phyloP scores from a whole-genome alignment of 2,329 filamentous ascomycete genomes.

The Ilyonectria destructans region DNA sequence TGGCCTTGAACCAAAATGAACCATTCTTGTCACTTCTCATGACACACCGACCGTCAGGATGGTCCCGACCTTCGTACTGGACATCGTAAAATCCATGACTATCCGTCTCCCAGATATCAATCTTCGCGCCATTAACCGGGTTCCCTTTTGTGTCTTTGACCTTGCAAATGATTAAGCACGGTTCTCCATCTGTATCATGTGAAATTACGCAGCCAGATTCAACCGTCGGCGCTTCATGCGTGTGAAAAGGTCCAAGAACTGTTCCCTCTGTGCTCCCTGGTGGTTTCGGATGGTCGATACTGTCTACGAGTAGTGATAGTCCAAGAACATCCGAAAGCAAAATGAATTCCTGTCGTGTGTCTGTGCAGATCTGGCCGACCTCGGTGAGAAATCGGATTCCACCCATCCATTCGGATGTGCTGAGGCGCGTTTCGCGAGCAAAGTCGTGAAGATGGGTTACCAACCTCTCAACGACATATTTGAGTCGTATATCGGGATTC shows the following conservation, averaged over 20 bases:
- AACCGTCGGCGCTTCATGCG: conserved; percentile 75
- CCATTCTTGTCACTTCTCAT: conserved; percentile 50
- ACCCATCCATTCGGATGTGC: conserved; percentile 81
- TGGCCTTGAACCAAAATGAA: conserved; percentile 83
- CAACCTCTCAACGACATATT: conserved; percentile 79
- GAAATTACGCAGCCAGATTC: conserved; percentile 72
- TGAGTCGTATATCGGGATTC: conserved; percentile 69
- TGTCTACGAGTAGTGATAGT: conserved; percentile 82
- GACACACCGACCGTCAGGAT: conserved; percentile 51
- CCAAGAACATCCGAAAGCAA: conserved; percentile 83
- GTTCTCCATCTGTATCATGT: conserved; percentile 76
- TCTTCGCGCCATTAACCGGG: conserved; percentile 74
- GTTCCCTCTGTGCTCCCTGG: conserved; percentile 79
- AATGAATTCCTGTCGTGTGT: conserved; percentile 80
- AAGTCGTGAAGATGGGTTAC: conserved; percentile 84
- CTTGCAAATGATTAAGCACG: conserved; percentile 78
- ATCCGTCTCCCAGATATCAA: conserved; percentile 88
- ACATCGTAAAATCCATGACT: conserved; percentile 83
- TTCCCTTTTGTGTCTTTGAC: conserved; percentile 74
- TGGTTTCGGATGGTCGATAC: conserved; percentile 84
- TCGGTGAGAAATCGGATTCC: conserved; percentile 78
- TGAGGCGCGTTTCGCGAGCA: conserved; percentile 81
- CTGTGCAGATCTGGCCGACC: conserved; percentile 78
- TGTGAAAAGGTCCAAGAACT: conserved; percentile 84
- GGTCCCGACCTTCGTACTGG: conserved; percentile 74